A percentile compares a stretch with the other conserved stretches of the same genome.
phyloP scores from a whole-genome alignment of 352 stramenopile species.

The Phytophthora litchii region DNA sequence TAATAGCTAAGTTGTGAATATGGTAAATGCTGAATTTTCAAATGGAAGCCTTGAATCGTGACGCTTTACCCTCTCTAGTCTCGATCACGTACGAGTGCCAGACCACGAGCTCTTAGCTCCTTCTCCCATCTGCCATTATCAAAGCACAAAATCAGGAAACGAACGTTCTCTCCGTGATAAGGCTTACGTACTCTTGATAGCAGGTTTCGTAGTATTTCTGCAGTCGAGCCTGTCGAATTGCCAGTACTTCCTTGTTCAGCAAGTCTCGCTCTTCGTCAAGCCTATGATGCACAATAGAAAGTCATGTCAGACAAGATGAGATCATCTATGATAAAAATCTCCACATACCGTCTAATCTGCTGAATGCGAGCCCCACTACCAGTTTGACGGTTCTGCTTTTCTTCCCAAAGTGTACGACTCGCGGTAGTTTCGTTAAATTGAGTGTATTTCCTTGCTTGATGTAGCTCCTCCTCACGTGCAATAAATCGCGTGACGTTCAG shows the following conservation, averaged over 20 bases:
- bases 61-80: slow-evolving; percentile 39
- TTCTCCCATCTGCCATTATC: slow-evolving; percentile 59
- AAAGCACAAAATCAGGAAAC: neutral
- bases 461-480: slow-evolving; percentile 72
- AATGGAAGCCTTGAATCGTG: slow-evolving; percentile 2
- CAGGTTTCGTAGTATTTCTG: slow-evolving; percentile 79
- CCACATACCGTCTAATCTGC: slow-evolving; percentile 64
- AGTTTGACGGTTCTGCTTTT: slow-evolving; percentile 69
- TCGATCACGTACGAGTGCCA: slow-evolving; percentile 71
- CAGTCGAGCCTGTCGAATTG: slow-evolving; percentile 66
- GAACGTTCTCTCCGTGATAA: no score
- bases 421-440: slow-evolving; percentile 53
- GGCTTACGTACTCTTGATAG: slow-evolving; percentile 60
- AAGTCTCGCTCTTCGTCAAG: slow-evolving; percentile 77
- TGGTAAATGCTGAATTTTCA: neutral
- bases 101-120: slow-evolving; percentile 65
- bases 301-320: slow-evolving; percentile 3
- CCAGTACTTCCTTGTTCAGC: slow-evolving; percentile 74
- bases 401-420: slow-evolving; percentile 71
- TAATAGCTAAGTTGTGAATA: neutral
- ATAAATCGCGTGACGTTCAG: slow-evolving; percentile 82
- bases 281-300: slow-evolving; percentile 20
- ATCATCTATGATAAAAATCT: neutral
- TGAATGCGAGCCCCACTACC: slow-evolving; percentile 57
- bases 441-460: slow-evolving; percentile 64